These are phyloP conservation scores for Lyophyllum shimeji DNA, from an alignment of 768 basidiomycete genomes.

Conservation along the genomic window DNA sequence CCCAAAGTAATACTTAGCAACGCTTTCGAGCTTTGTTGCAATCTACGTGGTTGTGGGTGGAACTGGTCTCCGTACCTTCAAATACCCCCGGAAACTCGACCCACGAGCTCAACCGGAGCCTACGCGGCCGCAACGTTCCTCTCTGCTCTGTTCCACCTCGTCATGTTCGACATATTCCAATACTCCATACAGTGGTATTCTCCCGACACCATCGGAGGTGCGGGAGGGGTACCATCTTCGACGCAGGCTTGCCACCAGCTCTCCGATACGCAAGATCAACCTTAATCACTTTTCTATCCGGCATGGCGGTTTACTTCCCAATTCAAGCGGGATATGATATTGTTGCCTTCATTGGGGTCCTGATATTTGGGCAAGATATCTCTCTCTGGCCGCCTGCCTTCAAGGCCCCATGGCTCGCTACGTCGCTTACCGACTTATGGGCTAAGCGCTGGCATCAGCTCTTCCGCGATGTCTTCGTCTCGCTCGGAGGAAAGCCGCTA, in stretches of 20 bases:
- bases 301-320: constrained; percentile 42
- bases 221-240: constrained; percentile 44
- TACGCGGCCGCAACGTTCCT: constrained; percentile 37
- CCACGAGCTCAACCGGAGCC: constrained; percentile 29
- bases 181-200: constrained; percentile 45
- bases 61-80: constrained; percentile 49
- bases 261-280: constrained; percentile 43
- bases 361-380: constrained; percentile 47
- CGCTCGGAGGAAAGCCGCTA: constrained; percentile 47
- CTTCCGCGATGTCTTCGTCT: constrained; percentile 57
- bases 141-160: constrained; percentile 32
- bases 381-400: constrained; percentile 67
- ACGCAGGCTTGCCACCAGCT: constrained; percentile 31
- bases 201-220: constrained; percentile 39
- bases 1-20: constrained; percentile 29
- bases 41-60: constrained; percentile 62
- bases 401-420: constrained; percentile 52
- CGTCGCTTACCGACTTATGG: constrained; percentile 67
- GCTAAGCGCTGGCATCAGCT: constrained; percentile 66
- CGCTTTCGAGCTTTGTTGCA: constrained; percentile 48
- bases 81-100: constrained; percentile 41
- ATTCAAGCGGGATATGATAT: constrained; percentile 45
- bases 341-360: constrained; percentile 40
- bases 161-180: constrained; percentile 46
- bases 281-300: constrained; percentile 40